Evolutionary conservation across 2,329 filamentous ascomycete species (phyloP).

Genomic region (Pseudogymnoascus sp.): DNA sequence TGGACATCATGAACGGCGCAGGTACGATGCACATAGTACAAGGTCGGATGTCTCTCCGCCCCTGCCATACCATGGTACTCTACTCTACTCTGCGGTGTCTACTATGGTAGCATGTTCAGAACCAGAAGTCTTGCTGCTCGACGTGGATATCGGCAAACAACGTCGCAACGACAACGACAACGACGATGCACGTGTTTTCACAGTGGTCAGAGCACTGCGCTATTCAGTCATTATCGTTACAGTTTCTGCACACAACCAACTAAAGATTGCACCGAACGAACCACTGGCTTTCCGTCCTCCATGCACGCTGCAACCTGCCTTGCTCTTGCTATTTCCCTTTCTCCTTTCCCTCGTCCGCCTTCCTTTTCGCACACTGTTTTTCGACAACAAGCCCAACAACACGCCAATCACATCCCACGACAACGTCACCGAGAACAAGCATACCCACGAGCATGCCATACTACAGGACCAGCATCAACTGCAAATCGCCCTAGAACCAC

Average conservation of each 20-base stretch:
- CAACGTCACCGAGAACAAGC: neutral
- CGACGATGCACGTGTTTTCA: neutral
- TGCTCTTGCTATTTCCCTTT: neutral
- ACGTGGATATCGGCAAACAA: neutral
- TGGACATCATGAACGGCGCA: neutral
- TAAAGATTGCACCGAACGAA: slow-evolving; percentile 1
- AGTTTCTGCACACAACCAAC: neutral
- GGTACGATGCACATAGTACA: slow-evolving; percentile 5
- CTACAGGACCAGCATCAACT: neutral
- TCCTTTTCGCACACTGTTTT: neutral
- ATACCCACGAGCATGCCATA: neutral
- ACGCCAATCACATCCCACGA: neutral
- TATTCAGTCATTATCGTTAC: neutral
- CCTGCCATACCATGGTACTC: neutral
- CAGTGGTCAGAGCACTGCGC: neutral
- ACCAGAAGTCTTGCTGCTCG: neutral
- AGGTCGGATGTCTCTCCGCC: neutral
- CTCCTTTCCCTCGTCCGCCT: neutral
- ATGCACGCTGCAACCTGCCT: neutral
- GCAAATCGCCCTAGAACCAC: neutral
- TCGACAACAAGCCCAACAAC: neutral
- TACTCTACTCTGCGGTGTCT: too few species aligned
- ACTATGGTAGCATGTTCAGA: too few species aligned
- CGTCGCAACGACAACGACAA: too few species aligned
- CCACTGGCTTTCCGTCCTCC: slow-evolving; percentile 2